Base-by-base conservation (phyloP, 2,329 filamentous ascomycete genomes). In the Neonectria ditissima region DNA sequence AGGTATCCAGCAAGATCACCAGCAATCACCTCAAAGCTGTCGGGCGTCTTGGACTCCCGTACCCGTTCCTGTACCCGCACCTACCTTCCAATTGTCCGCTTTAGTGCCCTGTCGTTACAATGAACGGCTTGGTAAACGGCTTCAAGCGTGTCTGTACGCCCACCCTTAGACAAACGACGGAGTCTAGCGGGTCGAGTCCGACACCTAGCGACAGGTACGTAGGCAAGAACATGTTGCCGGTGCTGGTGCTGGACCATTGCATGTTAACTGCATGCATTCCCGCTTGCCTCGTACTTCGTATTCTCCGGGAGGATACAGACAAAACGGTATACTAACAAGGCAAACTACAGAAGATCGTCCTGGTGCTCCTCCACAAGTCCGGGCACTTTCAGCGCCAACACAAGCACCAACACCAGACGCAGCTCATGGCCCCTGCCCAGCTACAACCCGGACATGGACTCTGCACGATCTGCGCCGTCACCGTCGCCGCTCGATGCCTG, bases 121-220 rank as follows among this genome's bases (percentile, higher is more conserved):
- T 41, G 37, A 41, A 41, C 9, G 37, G 37, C 39, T 54, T 41
- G 22, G 54, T 62, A 55, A 63, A 50, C 55, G 48, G 50, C 34
- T 6, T 58, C 20, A 22, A 44, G 22, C 60, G 55, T 43, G 26
- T 37, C 28, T 53, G 54, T 13, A 22, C 60, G 24, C 34, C 47
- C 24, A 16, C 28, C 24, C 37, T 32, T 26, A 54, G 37, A 24
- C 59, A 56, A 45, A 41, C 44, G 34, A 62, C 37, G 8, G 37
- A 50, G 10, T 8, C 53, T 8, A 56, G 60, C 55, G 50, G 48
- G 48, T 34, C 55, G n/a, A 55, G 26, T 13, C 7, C 43, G 24
- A n/a, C 30, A 13, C 51, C 43, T 28, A 50, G 32, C 32, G 60
- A 63, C 18, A 50, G 26, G 55, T 63, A 44, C 26, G 55, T 58